Base-by-base conservation (phyloP, 768 basidiomycete species). In the Naganishia friedmannii region DNA sequence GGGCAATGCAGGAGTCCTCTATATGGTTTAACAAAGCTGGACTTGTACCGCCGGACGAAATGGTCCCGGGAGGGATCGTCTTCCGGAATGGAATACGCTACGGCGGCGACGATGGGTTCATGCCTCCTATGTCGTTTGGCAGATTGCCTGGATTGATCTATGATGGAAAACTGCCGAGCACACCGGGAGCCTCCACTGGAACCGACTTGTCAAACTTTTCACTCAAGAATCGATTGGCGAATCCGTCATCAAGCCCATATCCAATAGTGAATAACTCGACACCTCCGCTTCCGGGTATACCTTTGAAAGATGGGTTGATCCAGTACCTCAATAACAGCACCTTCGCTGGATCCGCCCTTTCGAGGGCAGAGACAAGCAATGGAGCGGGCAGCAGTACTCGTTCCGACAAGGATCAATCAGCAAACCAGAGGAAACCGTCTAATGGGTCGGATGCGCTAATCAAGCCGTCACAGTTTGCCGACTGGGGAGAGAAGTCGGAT, bases 51-150 rank as follows among this genome's bases (percentile, higher is more conserved):
- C 42, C 23, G 12, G 58, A 63, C 10, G 53, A 65, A 19, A 39
- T 45, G 29, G 39, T 34, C 0, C 32, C 42, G 4, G 69, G 69
- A 12, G 69, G 69, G 13, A 29, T 65, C 51, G 6, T 23, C 3
- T 70, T 70, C 19, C 58, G 58, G 19, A 51, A 70, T n/a, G 69
- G 69, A 9, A 70, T 70, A 46, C 69, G 69, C 10, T 65, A 70
- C 53, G 69, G 69, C n/a, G 69, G 69, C 5, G 69, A 70, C 34
- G 69, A 70, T 34, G 69, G 69, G 9, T 45, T 28, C 15, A 32
- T 65, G 37, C 69, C 69, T 15, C 69, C 69, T 12, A 70, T 70
- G 69, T 53, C 60, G 2, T 70, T 70, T 31, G 69, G 69, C 15
- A 58, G 37, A 29, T 53, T 70, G n/a, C 69, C 69, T n/a, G 53